phyloP scores from a whole-genome alignment of 805 yeast genomes.

The Clavispora fructus region DNA sequence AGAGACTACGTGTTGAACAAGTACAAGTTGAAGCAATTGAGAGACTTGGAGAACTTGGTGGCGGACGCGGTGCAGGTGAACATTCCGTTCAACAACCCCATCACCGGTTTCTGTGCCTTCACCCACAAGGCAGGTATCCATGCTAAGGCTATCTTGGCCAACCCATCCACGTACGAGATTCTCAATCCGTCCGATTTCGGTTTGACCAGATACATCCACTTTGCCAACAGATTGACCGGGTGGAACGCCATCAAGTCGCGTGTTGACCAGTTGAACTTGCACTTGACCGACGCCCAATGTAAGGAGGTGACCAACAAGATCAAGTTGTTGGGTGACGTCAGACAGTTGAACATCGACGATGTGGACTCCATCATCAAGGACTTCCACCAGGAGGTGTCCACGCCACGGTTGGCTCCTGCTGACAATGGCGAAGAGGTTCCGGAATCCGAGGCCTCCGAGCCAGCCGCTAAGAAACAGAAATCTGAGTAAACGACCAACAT shows the following conservation, averaged over 20 bases:
- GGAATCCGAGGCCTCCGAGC: slow-evolving; percentile 24
- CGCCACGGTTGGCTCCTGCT: slow-evolving; percentile 25
- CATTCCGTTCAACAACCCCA: slow-evolving; percentile 58
- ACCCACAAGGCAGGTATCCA: slow-evolving; percentile 63
- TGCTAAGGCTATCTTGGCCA: slow-evolving; percentile 57
- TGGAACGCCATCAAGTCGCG: slow-evolving; percentile 61
- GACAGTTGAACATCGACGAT: slow-evolving; percentile 56
- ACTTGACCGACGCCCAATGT: slow-evolving; percentile 52
- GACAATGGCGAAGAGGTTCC: slow-evolving; percentile 14
- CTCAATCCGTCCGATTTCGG: slow-evolving; percentile 56
- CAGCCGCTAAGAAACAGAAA: slow-evolving; percentile 36
- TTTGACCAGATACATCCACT: slow-evolving; percentile 55
- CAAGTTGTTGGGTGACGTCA: slow-evolving; percentile 54
- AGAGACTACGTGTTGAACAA: slow-evolving; percentile 54
- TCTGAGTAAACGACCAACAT: slow-evolving; percentile 15
- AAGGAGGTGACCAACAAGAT: slow-evolving; percentile 52
- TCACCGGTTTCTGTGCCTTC: slow-evolving; percentile 61
- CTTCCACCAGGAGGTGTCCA: slow-evolving; percentile 41
- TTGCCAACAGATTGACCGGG: slow-evolving; percentile 57
- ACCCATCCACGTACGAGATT: slow-evolving; percentile 60
- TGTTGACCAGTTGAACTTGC: slow-evolving; percentile 54
- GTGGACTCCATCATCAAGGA: slow-evolving; percentile 56
- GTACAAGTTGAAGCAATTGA: slow-evolving; percentile 49
- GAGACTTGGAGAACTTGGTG: slow-evolving; percentile 54
- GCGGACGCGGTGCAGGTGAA: slow-evolving; percentile 57